Percentiles rank a stretch among this genome's conserved stretches.
phyloP scores from a whole-genome alignment of 352 stramenopile species.

The Plasmopara halstedii region DNA sequence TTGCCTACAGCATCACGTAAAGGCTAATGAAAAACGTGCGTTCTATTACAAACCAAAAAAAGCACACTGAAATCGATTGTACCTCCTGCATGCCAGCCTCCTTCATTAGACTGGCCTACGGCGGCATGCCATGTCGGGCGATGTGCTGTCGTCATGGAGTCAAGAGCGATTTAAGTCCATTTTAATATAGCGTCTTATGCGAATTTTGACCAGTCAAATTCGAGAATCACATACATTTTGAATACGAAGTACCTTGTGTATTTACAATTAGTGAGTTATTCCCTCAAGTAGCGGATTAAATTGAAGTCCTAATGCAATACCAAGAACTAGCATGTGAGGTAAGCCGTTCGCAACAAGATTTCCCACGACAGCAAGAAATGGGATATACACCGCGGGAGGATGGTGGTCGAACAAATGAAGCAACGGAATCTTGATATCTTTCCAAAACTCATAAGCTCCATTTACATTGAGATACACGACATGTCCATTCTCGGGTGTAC shows the following conservation, averaged over 20 bases:
- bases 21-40: not conserved
- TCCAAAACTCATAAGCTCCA: conserved; percentile 78
- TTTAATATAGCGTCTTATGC: too few species aligned
- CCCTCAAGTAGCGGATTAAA: conserved; percentile 38
- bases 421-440: conserved; percentile 61
- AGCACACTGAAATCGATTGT: not conserved
- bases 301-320: conserved; percentile 45
- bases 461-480: conserved; percentile 80
- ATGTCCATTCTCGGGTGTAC: conserved; percentile 48
- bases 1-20: conserved; percentile 31
- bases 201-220: too few species aligned
- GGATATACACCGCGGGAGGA: conserved; percentile 58
- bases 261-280: conserved; percentile 23
- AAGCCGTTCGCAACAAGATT: conserved; percentile 67
- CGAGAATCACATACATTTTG: too few species aligned
- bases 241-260: not conserved
- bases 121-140: conserved; percentile 81
- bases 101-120: conserved; percentile 81
- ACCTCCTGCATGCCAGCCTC: conserved; percentile 79
- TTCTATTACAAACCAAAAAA: not conserved
- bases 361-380: conserved; percentile 52
- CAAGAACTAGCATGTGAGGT: conserved; percentile 60
- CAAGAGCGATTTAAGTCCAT: too few species aligned
- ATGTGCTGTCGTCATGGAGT: conserved; percentile 86
- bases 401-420: conserved; percentile 73